Conservation (phyloP, 176 grass and related monocot species). For the Raddia distichophylla region DNA sequence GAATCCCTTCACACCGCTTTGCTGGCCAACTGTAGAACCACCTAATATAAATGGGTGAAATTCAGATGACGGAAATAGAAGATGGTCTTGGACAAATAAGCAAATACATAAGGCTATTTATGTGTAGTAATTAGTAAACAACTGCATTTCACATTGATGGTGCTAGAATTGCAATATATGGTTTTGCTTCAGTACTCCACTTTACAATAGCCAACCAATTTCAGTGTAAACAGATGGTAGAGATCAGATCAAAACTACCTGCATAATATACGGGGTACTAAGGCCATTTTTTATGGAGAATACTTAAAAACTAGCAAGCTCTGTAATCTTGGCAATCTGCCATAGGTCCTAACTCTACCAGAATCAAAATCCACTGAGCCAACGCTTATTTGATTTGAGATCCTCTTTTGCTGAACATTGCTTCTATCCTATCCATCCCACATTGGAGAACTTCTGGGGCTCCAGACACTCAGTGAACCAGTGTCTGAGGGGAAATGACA, state of each 20-base stretch:
- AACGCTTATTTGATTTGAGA: neutral
- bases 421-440: neutral
- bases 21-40: conserved; percentile 56
- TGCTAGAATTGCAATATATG: neutral
- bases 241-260: neutral
- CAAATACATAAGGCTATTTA: conserved; percentile 2
- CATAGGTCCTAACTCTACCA: neutral
- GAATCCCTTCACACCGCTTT: conserved; percentile 38
- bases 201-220: neutral
- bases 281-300: neutral
- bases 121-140: neutral
- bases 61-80: conserved; percentile 34
- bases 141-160: neutral
- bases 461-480: neutral
- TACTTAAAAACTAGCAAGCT: neutral
- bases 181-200: neutral
- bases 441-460: neutral
- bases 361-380: neutral
- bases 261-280: neutral
- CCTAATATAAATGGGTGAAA: conserved; percentile 45
- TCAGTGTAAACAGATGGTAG: neutral
- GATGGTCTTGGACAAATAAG: neutral
- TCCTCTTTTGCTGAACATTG: neutral
- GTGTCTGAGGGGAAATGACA: neutral
- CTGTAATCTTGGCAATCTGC: neutral